Evolutionary conservation across 2,329 filamentous ascomycete species (phyloP), one percentile per base, ranked within the genome.

Genomic region (Neofusicoccum umdonicola): DNA sequence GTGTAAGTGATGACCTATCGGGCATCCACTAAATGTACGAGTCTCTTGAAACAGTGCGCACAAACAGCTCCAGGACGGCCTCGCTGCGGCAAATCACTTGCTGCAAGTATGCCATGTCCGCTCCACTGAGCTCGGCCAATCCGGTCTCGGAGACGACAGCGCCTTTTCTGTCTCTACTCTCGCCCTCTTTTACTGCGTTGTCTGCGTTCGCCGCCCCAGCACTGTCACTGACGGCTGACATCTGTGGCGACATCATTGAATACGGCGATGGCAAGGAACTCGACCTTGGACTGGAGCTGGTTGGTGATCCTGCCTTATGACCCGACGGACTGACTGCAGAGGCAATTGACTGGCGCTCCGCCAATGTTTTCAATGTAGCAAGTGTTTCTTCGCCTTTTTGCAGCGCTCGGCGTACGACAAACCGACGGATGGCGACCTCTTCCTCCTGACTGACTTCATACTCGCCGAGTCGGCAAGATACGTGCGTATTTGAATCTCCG

Each of bases 371-470:
- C 22, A 57, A 31, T 6, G 52, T n/a, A 0, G 52, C 52, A 15
- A 57, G 22, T 15, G 52, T 57, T 31, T 57, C 52, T 12, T 34
- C 37, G 3, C 19, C 52, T 17, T 27, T 57, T 9, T 17, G 39
- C 12, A 57, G 39, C n/a, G 52, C 52, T 8, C 52, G 7, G 1
- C 52, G 52, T 6, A 57, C 52, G 12, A 57, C 17, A 9, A 57
- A 42, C 1, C 37, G 39, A 12, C 52, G 39, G 7, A 57, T 44
- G 2, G 37, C 52, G 11, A 42, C 15, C 7, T 44, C 15, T 7
- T 57, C 52, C 52, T 57, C 52, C 11, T 27, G 19, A n/a, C 52
- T 57, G 12, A 57, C 52, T 31, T 57, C 39, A 31, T 57, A 57
- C 22, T 57, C 52, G 22, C 52, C 52, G 52, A 57, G 19, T 5